These are phyloP conservation scores for Dendrobium chrysotoxum DNA, from an alignment of 106 monocot species.

Conservation along the genomic window DNA sequence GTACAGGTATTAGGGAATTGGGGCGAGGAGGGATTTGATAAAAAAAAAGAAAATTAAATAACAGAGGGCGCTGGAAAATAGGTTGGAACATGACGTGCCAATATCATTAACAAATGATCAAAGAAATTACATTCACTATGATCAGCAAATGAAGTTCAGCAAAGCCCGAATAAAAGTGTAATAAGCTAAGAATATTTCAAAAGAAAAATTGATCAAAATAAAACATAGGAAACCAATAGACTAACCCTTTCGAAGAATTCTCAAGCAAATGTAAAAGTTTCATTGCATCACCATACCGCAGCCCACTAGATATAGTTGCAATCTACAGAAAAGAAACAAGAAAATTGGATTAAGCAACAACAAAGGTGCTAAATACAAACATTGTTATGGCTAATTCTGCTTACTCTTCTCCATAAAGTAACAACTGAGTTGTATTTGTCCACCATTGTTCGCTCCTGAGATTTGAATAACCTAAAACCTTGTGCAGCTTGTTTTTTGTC, in stretches of 20 bases:
- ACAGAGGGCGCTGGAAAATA: too few relatives aligned
- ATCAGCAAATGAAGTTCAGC: neutral
- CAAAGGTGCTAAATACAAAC: neutral
- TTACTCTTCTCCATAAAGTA: constrained; percentile 89
- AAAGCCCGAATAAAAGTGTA: neutral
- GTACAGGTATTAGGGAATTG: too few relatives aligned
- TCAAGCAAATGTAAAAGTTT: constrained; percentile 69
- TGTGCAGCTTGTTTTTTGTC: constrained; percentile 55
- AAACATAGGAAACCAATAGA: neutral
- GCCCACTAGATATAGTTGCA: constrained; percentile 58
- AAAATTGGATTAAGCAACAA: constrained; percentile 9
- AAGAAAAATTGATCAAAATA: neutral
- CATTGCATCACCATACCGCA: constrained; percentile 71
- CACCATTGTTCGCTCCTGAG: constrained; percentile 57
- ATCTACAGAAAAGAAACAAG: constrained; percentile 33
- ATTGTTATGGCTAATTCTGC: constrained; percentile 5
- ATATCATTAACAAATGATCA: neutral
- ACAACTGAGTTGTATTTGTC: constrained; percentile 82
- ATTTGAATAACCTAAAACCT: constrained; percentile 72
- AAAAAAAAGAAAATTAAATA: too few relatives aligned
- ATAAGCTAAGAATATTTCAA: neutral
- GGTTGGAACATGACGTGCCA: neutral
- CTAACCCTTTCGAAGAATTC: constrained; percentile 71
- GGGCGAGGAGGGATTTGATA: too few relatives aligned
- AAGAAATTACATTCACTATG: neutral